These are phyloP conservation scores for Chalaropsis ovoidea DNA, from an alignment of 2,329 filamentous ascomycete genomes.

Conservation along the genomic window DNA sequence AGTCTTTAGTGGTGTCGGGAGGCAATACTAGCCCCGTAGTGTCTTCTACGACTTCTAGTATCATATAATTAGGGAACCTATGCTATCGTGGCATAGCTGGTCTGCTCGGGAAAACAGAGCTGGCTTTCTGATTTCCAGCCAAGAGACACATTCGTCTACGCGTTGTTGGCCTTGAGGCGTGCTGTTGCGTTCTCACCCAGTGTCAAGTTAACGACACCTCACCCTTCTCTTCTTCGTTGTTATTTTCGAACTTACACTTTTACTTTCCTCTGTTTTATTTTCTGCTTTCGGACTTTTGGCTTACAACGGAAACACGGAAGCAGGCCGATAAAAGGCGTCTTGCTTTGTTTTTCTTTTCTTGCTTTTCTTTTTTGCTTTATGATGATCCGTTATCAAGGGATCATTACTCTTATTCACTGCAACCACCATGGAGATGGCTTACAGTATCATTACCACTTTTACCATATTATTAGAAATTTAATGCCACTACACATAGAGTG, in stretches of 20 bases:
- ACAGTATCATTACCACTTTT: conserved; percentile 13
- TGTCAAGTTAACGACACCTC: conserved; percentile 15
- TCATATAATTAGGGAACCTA: conserved; percentile 16
- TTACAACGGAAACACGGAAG: conserved; percentile 1
- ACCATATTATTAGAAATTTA: conserved; percentile 13
- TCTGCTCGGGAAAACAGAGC: background rate
- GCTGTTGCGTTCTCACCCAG: conserved; percentile 16
- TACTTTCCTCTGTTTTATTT: conserved; percentile 11
- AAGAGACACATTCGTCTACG: background rate
- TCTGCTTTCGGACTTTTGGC: background rate
- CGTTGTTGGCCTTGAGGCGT: background rate
- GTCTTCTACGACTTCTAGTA: conserved; percentile 19
- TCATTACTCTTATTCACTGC: background rate
- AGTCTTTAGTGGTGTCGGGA: conserved; percentile 16
- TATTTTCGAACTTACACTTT: conserved; percentile 8
- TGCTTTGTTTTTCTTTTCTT: background rate
- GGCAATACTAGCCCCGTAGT: background rate
- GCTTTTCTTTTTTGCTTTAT: conserved; percentile 16
- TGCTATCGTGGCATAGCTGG: background rate
- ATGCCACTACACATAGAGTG: conserved; percentile 7
- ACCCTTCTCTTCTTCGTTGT: conserved; percentile 19
- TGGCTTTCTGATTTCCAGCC: conserved; percentile 11
- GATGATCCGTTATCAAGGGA: conserved; percentile 5
- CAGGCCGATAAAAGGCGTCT: conserved; percentile 4
- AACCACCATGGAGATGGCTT: conserved; percentile 23